These are phyloP conservation scores for Capsicum chinense DNA, from an alignment of 257 asterid genomes.

Conservation along the genomic window DNA sequence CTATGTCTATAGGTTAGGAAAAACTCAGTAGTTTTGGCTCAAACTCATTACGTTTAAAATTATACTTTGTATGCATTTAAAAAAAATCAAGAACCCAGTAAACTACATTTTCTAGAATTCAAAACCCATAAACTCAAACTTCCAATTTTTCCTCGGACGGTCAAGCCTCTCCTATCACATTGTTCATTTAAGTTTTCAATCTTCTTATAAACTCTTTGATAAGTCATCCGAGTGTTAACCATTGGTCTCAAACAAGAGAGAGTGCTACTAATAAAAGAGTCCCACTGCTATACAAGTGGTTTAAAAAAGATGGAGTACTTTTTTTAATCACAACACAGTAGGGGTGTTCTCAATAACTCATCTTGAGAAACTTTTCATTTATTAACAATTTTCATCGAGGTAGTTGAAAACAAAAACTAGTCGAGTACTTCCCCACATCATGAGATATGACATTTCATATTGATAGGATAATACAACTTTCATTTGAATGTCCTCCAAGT, in stretches of 20 bases:
- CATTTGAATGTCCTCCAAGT: neutral
- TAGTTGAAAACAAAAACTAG: neutral
- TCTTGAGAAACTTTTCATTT: conserved; percentile 15
- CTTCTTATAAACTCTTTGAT: neutral
- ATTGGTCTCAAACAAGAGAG: conserved; percentile 4
- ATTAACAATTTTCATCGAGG: conserved; percentile 9
- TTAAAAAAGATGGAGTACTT: neutral
- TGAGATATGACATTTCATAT: neutral
- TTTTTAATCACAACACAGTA: neutral
- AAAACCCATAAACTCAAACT: conserved; percentile 1
- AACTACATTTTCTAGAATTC: conserved; percentile 4
- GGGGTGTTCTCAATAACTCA: neutral
- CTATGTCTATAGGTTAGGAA: neutral
- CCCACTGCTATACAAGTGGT: neutral
- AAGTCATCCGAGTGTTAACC: neutral
- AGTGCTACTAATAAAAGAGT: neutral
- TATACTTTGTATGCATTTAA: neutral
- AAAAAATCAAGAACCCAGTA: neutral
- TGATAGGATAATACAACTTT: neutral
- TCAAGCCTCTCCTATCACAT: conserved; percentile 6
- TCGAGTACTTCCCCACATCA: neutral
- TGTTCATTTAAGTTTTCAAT: neutral
- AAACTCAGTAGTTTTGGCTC: neutral
- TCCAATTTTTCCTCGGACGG: neutral
- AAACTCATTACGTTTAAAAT: neutral